These are phyloP conservation scores for Globisporangium orthogonon DNA, from an alignment of 352 stramenopile genomes.

Conservation along the genomic window DNA sequence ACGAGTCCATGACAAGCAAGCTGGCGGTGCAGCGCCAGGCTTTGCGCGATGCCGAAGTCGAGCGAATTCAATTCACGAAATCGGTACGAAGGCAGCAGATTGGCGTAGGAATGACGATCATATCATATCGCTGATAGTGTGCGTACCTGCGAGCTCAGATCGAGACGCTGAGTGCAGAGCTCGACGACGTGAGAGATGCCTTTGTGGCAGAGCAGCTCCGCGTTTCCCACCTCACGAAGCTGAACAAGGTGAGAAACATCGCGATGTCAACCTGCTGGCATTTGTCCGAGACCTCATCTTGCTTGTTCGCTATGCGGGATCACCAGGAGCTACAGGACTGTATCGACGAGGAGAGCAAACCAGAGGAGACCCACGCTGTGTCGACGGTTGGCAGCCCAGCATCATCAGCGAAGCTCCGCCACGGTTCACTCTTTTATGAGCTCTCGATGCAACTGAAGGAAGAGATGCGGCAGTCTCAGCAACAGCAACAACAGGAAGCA, in stretches of 20 bases:
- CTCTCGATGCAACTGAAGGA: conserved; percentile 29
- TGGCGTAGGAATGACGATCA: not conserved
- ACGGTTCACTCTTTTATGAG: conserved; percentile 41
- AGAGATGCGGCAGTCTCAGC: conserved; percentile 12
- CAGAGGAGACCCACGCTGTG: not conserved
- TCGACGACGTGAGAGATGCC: conserved; percentile 32
- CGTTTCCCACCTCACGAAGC: conserved; percentile 21
- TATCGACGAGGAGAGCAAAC: conserved; percentile 1
- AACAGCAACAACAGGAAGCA: not conserved
- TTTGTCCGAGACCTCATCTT: not conserved
- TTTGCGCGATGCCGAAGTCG: conserved; percentile 7
- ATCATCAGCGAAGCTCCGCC: conserved; percentile 15
- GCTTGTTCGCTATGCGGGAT: not conserved
- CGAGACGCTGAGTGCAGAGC: conserved; percentile 16
- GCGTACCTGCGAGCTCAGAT: conserved; percentile 13
- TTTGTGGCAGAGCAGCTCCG: conserved; percentile 25
- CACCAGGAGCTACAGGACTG: conserved; percentile 23
- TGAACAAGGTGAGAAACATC: conserved; percentile 18
- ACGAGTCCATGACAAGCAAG: conserved; percentile 13
- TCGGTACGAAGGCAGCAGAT: conserved; percentile 7
- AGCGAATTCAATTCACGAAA: conserved; percentile 16
- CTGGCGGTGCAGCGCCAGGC: conserved; percentile 11
- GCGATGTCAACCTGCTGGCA: not conserved
- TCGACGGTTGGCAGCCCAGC: not conserved
- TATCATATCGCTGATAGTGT: not conserved